These are phyloP conservation scores for Pneumocystis carinii DNA, from an alignment of 1,139 yeast genomes.

Conservation along the genomic window DNA sequence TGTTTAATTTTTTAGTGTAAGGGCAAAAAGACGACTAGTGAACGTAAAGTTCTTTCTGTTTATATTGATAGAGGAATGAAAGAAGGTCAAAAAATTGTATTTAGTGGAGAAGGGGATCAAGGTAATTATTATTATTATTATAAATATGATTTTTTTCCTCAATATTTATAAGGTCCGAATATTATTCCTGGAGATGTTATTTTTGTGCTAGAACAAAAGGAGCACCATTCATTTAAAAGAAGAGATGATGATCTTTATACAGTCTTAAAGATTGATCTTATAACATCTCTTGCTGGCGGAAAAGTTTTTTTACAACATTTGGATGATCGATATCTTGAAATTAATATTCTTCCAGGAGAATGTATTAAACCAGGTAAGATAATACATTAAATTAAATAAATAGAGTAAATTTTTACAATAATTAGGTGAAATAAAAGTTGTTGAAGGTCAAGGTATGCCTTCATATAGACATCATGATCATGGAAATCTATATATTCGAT, in stretches of 20 bases:
- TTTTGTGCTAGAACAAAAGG: slow-evolving; percentile 77
- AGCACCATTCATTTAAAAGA: slow-evolving; percentile 68
- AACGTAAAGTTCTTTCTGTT: slow-evolving; percentile 87
- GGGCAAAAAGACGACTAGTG: slow-evolving; percentile 77
- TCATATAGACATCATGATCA: slow-evolving; percentile 33
- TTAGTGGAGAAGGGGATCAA: slow-evolving; percentile 95
- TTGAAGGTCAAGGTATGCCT: slow-evolving; percentile 96
- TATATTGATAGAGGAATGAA: slow-evolving; percentile 96
- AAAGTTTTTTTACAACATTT: slow-evolving; percentile 70
- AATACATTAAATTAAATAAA: too few species aligned
- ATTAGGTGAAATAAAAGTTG: slow-evolving; percentile 41
- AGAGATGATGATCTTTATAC: slow-evolving; percentile 77
- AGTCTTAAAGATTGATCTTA: slow-evolving; percentile 75
- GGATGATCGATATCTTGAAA: slow-evolving; percentile 71
- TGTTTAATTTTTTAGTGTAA: slow-evolving; percentile 34
- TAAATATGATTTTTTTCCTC: neutral
- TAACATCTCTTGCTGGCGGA: slow-evolving; percentile 96
- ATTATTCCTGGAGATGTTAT: slow-evolving; percentile 93
- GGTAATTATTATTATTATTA: neutral
- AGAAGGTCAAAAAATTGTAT: slow-evolving; percentile 81
- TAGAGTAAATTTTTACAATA: neutral
- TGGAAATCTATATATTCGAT: slow-evolving; percentile 39
- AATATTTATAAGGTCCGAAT: slow-evolving; percentile 47
- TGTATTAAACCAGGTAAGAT: slow-evolving; percentile 65
- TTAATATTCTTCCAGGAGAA: slow-evolving; percentile 78